Evolutionary conservation across 1,284 basidiomycete species (phyloP), one percentile per base, ranked within the genome.

Genomic region (Apiotrichum sp.): DNA sequence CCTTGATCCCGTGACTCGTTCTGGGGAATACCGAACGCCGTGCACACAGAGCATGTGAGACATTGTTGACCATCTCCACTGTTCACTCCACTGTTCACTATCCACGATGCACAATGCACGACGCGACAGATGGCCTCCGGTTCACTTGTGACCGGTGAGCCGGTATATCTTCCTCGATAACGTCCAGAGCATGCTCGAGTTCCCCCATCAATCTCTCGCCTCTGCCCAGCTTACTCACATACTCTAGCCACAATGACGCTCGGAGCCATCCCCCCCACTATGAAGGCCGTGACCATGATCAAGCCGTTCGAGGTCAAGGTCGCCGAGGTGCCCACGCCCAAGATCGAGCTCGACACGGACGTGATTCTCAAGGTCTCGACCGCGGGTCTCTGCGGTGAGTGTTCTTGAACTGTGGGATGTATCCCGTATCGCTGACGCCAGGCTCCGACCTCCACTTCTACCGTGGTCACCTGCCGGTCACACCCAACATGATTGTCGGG

Each of bases 381-480:
- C 0, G 60, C 72, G 2, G 72, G 70, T 2, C 58, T 74, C 41
- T 74, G 72, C 47, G 72, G 73, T 73, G 32, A 47, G 68, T 66
- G 3, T 16, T n/a, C 9, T 34, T 52, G 41, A 8, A 8, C 16
- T 4, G 9, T 13, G 22, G 22, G 29, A 55, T 49, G n/a, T 52
- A 33, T 2, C 22, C 22, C 22, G 22, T 22, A 22, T 22, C 22
- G 22, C 22, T 22, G 22, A 22, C 22, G 22, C 43, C 49, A 72
- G 89, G 89, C 64, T 89, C 87, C 60, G 89, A 92, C 75, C 77
- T 91, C 34, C 89, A 93, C 65, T 73, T 83, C 42, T 91, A 89
- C 68, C 80, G 88, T 49, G 87, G 86, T 0, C 78, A 78, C 35
- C 80, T 78, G 48, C 62, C 55, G 14, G n/a, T 32, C 22, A 13